Conservation (phyloP, 768 basidiomycete species). For the Leccinellum luteum region DNA sequence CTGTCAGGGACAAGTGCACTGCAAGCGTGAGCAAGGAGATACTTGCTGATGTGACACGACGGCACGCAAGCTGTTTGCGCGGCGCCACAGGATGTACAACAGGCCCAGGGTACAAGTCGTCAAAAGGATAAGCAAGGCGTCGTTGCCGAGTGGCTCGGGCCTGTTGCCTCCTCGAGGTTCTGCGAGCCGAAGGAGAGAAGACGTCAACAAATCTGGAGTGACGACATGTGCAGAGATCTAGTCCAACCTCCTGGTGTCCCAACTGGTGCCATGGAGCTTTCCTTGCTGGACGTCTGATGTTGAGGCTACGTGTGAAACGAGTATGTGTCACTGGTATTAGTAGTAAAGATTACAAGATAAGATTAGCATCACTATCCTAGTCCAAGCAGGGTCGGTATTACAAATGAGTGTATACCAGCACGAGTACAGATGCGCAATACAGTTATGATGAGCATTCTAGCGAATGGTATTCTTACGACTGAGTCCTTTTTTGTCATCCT, state of each 20-base stretch:
- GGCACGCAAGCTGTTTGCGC: slow-evolving; percentile 51
- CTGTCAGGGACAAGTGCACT: background rate
- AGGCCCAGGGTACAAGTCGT: slow-evolving; percentile 56
- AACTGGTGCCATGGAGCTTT: slow-evolving; percentile 20
- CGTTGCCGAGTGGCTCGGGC: slow-evolving; percentile 62
- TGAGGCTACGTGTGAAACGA: background rate
- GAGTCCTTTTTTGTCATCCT: slow-evolving; percentile 20
- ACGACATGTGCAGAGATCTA: background rate
- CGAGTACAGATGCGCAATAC: slow-evolving; percentile 6
- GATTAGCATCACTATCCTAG: slow-evolving; percentile 9
- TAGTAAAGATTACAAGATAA: background rate
- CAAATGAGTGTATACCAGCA: slow-evolving; percentile 9
- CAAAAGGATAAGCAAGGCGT: slow-evolving; percentile 51
- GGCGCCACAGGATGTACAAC: slow-evolving; percentile 62
- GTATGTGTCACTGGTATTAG: too few relatives aligned
- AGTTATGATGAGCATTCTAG: slow-evolving; percentile 10
- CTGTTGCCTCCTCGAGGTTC: slow-evolving; percentile 60
- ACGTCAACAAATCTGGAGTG: background rate
- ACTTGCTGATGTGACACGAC: slow-evolving; percentile 65
- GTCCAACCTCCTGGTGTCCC: slow-evolving; percentile 23
- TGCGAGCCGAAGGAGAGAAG: slow-evolving; percentile 21
- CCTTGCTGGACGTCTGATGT: background rate
- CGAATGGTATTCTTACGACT: slow-evolving; percentile 26
- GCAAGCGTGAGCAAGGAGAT: background rate
- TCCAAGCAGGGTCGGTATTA: slow-evolving; percentile 4